Base-by-base conservation (phyloP, 805 yeast genomes). In the Candida peoriensis region DNA sequence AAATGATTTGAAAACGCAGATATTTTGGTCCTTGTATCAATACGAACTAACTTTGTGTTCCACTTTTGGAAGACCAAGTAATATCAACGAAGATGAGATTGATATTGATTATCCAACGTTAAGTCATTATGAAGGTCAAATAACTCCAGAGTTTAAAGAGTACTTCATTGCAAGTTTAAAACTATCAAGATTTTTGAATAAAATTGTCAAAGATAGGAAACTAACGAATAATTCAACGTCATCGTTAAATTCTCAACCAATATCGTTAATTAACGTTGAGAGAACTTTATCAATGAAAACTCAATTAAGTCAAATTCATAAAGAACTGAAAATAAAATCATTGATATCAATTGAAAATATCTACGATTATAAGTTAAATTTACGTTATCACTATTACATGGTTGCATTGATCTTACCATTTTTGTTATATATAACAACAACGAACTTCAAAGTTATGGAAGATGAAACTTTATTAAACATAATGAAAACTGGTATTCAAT, bases 41-140 rank as follows among this genome's bases (percentile, higher is more conserved):
- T 49, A 52, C 20, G 75, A 68, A 42, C 52, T 64, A 24, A 51
- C 63, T 0, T 37, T 68, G 16, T 63, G 72, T 41, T 57, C 68
- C 24, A 63, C 67, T 7, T 64, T 70, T 50, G 76, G 74, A 12
- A 51, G 74, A 26, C 66, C 70, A 5, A 57, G 68, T 36, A 63
- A 63, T n/a, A 55, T 69, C 31, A 62, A 60, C 13, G 63, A 66
- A 50, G 65, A 64, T 33, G 74, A 68, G 24, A 64, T 68, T 28
- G 70, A 64, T 42, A 54, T 68, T 28, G 66, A 57, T 13, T 56
- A 63, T 25, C 73, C 74, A 8, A 47, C 48, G 23, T 10, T 53
- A 14, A 8, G 36, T 6, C 18, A 22, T 14, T 18, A 28, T 16
- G 25, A 21, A 10, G n/a, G n/a, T n/a, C n/a, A n/a, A n/a, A n/a